Evolutionary conservation across 2,329 filamentous ascomycete species (phyloP).

Genomic region (Penicillium sp.): DNA sequence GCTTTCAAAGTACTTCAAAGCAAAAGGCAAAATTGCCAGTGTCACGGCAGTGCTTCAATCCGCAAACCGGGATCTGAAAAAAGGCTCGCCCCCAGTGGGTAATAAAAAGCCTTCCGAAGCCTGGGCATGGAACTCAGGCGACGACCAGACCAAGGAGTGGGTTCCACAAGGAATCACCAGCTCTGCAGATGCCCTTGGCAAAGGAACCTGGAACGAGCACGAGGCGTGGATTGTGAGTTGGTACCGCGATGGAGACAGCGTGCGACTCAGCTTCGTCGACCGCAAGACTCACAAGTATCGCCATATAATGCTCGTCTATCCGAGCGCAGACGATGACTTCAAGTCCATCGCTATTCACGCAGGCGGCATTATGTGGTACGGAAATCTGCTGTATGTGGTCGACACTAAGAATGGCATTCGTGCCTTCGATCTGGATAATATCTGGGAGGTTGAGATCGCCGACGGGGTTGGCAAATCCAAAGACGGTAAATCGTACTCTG

Average conservation of each 20-base stretch:
- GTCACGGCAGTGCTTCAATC: conserved; percentile 18
- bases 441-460: conserved; percentile 37
- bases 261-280: conserved; percentile 37
- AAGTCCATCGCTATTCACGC: conserved; percentile 36
- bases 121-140: conserved; percentile 29
- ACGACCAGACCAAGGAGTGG: conserved; percentile 37
- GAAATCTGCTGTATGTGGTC: conserved; percentile 38
- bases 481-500: conserved; percentile 30
- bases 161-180: conserved; percentile 40
- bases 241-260: conserved; percentile 33
- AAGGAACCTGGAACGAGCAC: conserved; percentile 36
- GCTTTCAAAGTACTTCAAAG: conserved; percentile 15
- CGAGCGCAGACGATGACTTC: conserved; percentile 36
- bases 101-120: conserved; percentile 12
- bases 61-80: conserved; percentile 17
- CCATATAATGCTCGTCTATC: conserved; percentile 40
- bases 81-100: conserved; percentile 8
- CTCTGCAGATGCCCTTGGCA: conserved; percentile 34
- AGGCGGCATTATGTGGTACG: conserved; percentile 42
- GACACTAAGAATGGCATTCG: conserved; percentile 39
- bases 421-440: conserved; percentile 41
- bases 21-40: conserved; percentile 12
- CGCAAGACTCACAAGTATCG: conserved; percentile 32
- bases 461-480: conserved; percentile 35
- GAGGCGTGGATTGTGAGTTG: conserved; percentile 39